Evolutionary conservation across 352 stramenopile species (phyloP), one percentile per base, ranked within the genome.

Genomic region (Phytophthora syringae): DNA sequence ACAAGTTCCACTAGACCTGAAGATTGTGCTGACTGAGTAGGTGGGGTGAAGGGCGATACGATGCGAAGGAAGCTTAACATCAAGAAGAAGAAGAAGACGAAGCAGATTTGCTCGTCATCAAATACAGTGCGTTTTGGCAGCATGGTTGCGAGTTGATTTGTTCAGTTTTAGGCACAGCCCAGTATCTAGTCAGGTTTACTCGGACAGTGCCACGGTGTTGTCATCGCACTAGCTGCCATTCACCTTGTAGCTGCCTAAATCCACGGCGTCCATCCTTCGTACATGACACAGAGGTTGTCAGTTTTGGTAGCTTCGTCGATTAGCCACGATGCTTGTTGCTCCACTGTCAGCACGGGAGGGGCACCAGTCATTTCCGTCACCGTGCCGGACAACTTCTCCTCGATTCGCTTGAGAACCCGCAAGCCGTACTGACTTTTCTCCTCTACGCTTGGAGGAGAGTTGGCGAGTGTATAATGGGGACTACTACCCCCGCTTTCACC

Each of bases 181-280:
- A 36, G 37, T 32, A 18, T 27, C 20, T 24, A 30, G 5, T n/a
- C n/a, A n/a, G n/a, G 7, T 27, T 15, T 37, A 18, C 18, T 52
- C 24, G 24, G 24, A 39, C 45, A 52, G 25, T 42, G 22, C 24
- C 5, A 6, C 15, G 11, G 27, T 42, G 25, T 24, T 32, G 44
- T 44, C 39, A 16, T 45, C 20, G 18, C 4, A 5, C 13, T 40
- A 10, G 12, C 15, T 20, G 18, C 22, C 12, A 42, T 21, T 43
- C 16, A 3, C 39, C 22, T 22, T 32, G 18, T 28, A n/a, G 22
- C 3, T 10, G 5, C 43, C 28, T 78, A 96, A 54, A 96, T 96
- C 88, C 88, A 96, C 18, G 88, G 86, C 3, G 86, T 96, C 88
- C 88, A 96, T 20, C 88, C 88, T 80, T 96, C 88, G 60, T 96